Evolutionary conservation across 805 yeast species (phyloP).

Genomic region (Candida pseudofarinosa): DNA sequence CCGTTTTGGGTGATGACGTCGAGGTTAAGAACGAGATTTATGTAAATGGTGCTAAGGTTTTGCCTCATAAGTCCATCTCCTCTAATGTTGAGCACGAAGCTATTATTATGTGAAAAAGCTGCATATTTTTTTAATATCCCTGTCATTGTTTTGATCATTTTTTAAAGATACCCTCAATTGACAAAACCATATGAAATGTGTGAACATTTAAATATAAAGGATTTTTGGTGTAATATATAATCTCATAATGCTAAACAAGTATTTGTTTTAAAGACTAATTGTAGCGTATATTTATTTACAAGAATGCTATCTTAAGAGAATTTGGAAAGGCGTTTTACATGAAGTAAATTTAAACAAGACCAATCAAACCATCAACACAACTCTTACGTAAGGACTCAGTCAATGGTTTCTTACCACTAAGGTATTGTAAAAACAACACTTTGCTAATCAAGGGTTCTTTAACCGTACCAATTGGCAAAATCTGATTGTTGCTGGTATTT

Average conservation of each 20-base stretch:
- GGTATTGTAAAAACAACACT: conserved; percentile 69
- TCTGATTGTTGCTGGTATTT: conserved; percentile 21
- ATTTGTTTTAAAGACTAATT: not conserved
- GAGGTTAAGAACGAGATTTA: conserved; percentile 97
- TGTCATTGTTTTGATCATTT: not conserved
- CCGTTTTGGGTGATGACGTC: conserved; percentile 98
- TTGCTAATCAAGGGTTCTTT: conserved; percentile 59
- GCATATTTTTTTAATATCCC: not conserved
- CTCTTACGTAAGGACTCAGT: conserved; percentile 50
- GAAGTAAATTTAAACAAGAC: not conserved
- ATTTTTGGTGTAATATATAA: not conserved
- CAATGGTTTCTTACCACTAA: conserved; percentile 66
- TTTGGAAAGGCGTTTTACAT: too few species aligned
- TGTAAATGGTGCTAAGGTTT: conserved; percentile 98
- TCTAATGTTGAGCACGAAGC: conserved; percentile 96
- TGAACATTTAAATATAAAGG: not conserved
- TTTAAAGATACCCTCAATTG: not conserved
- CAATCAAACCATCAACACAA: conserved; percentile 32
- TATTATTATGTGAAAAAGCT: conserved; percentile 78
- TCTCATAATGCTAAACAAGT: not conserved
- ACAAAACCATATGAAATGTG: not conserved
- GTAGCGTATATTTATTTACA: not conserved
- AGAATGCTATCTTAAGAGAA: too few species aligned
- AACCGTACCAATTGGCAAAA: conserved; percentile 52
- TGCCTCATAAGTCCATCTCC: conserved; percentile 97